A percentile compares a stretch with the other conserved stretches of the same genome.
Evolutionary conservation across 2,329 filamentous ascomycete species (phyloP).

Genomic region (Nigrospora osmanthi): DNA sequence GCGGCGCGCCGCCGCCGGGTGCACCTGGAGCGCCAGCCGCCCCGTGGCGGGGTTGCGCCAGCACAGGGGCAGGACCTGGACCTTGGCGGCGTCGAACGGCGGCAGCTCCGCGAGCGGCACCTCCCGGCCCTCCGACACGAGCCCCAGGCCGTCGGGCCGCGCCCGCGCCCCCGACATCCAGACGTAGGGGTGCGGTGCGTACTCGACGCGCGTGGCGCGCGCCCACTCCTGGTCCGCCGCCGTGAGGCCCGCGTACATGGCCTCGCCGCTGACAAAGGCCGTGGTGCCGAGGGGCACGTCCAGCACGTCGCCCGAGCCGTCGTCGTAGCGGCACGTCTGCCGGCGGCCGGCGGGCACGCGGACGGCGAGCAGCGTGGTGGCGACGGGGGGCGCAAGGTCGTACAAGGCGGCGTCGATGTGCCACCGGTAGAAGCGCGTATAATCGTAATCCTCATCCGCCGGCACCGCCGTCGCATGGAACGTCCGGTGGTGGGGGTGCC

Average conservation of each 20-base stretch:
- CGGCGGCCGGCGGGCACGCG: constrained; percentile 57
- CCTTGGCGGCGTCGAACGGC: constrained; percentile 54
- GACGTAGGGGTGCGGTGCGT: constrained; percentile 72
- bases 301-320: constrained; percentile 58
- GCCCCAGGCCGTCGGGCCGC: constrained; percentile 61
- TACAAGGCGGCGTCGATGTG: constrained; percentile 76
- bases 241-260: constrained; percentile 61
- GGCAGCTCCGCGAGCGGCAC: constrained; percentile 53
- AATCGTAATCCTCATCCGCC: constrained; percentile 37
- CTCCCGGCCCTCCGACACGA: constrained; percentile 60
- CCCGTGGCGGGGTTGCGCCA: constrained; percentile 71
- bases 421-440: constrained; percentile 64
- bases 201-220: constrained; percentile 60
- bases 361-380: constrained; percentile 68
- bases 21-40: constrained; percentile 62
- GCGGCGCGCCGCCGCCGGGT: constrained; percentile 63
- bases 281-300: constrained; percentile 68
- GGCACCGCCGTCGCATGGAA: constrained; percentile 64
- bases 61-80: constrained; percentile 67
- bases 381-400: constrained; percentile 64
- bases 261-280: constrained; percentile 64
- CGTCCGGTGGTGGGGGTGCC: constrained; percentile 69
- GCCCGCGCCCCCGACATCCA: constrained; percentile 70
- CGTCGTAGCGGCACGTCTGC: constrained; percentile 66
- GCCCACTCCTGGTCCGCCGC: constrained; percentile 60